phyloP scores from a whole-genome alignment of 179 eudicot species.

The Spinacia oleracea region DNA sequence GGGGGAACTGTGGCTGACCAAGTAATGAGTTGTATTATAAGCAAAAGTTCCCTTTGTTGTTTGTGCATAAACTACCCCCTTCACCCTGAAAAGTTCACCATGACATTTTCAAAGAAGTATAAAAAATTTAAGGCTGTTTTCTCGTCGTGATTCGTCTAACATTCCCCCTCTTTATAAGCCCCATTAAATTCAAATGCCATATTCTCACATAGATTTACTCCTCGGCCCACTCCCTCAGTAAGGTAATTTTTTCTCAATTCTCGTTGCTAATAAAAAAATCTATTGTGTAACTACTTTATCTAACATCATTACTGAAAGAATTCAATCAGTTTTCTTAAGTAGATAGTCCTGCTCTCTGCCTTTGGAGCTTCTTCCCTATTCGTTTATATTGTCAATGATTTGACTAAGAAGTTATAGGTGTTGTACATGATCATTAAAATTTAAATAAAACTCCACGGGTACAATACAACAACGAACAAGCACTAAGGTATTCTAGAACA shows the following conservation, averaged over 20 bases:
- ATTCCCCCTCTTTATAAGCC: neutral
- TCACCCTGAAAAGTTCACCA: neutral
- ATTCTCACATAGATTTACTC: neutral
- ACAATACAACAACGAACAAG: too few species aligned
- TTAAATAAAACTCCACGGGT: too few species aligned
- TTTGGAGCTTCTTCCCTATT: neutral
- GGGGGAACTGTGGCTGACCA: neutral
- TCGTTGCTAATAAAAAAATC: neutral
- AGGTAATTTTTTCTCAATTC: too few species aligned
- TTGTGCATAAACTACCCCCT: neutral
- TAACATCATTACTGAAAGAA: neutral
- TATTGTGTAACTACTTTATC: neutral
- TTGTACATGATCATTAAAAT: too few species aligned
- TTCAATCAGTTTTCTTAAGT: neutral
- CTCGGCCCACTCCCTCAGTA: too few species aligned
- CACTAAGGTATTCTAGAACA: too few species aligned
- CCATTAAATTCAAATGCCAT: neutral
- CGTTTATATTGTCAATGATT: neutral
- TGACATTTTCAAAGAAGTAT: neutral
- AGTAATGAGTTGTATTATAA: neutral
- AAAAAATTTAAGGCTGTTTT: neutral
- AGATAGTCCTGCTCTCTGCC: too few species aligned
- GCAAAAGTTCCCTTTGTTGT: neutral
- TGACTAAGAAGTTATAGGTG: neutral
- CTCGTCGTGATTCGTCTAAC: neutral